Conservation (phyloP, 495 filamentous ascomycete species). For the Penicillium taxi region DNA sequence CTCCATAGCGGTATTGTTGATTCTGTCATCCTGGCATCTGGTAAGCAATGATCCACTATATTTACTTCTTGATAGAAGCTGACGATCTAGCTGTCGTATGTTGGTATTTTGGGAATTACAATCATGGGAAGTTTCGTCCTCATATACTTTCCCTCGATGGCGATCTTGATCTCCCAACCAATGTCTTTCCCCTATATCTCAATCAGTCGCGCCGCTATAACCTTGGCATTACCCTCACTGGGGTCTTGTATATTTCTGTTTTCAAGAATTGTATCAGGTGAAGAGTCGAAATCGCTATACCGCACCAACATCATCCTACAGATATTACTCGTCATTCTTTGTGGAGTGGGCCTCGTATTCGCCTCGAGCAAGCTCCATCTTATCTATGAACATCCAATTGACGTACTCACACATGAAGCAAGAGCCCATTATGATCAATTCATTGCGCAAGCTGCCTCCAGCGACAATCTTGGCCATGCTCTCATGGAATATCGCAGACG, state of each 20-base stretch:
- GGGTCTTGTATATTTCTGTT: conserved; percentile 25
- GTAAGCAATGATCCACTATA: conserved; percentile 19
- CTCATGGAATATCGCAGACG: conserved; percentile 35
- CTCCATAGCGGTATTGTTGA: conserved; percentile 20
- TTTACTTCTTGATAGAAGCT: conserved; percentile 8
- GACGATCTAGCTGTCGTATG: conserved; percentile 26
- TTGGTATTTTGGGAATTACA: conserved; percentile 26
- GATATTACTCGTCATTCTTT: conserved; percentile 19
- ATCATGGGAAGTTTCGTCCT: conserved; percentile 28
- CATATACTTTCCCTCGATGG: conserved; percentile 21
- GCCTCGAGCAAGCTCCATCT: conserved; percentile 23
- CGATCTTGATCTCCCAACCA: conserved; percentile 22
- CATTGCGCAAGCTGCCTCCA: conserved; percentile 26
- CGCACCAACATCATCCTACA: conserved; percentile 26
- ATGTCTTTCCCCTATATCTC: conserved; percentile 31
- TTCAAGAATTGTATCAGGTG: conserved; percentile 21
- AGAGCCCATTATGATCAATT: conserved; percentile 30
- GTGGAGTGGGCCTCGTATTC: conserved; percentile 22
- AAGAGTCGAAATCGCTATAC: conserved; percentile 25
- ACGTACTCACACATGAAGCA: conserved; percentile 38
- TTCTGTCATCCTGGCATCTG: conserved; percentile 33
- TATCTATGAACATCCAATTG: conserved; percentile 38
- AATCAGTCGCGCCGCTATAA: conserved; percentile 7
- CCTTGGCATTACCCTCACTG: conserved; percentile 11
- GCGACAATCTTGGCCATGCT: conserved; percentile 31